phyloP scores from a whole-genome alignment of 2,329 filamentous ascomycete genomes.

The Colletotrichum gloeosporioides region DNA sequence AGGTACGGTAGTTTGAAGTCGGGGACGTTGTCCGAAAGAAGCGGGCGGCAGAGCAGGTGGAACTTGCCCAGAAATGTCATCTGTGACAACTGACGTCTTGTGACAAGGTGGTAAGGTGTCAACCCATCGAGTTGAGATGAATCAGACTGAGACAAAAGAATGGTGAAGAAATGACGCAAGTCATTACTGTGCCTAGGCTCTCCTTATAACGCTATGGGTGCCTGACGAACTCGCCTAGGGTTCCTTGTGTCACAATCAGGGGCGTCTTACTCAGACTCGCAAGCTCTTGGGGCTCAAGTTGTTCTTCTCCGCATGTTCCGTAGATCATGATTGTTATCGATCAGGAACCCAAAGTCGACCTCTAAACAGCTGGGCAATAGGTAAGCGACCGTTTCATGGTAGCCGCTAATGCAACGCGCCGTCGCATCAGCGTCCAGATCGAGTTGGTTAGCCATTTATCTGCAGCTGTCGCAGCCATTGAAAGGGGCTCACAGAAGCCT shows the following conservation, averaged over 20 bases:
- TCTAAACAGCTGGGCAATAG: too few species aligned
- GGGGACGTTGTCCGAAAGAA: neutral
- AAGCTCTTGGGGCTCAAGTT: neutral
- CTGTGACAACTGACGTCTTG: slow-evolving; percentile 20
- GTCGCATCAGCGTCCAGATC: neutral
- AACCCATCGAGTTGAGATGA: slow-evolving; percentile 6
- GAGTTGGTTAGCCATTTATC: neutral
- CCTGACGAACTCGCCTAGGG: neutral
- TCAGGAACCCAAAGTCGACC: neutral
- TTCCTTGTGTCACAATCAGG: neutral
- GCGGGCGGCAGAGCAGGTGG: neutral
- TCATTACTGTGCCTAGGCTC: neutral
- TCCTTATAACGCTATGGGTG: neutral
- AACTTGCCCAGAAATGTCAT: neutral
- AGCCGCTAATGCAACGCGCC: neutral
- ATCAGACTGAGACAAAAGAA: slow-evolving; percentile 11
- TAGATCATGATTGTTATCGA: neutral
- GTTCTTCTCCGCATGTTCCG: neutral
- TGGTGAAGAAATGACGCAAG: neutral
- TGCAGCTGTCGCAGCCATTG: neutral
- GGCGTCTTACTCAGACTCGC: neutral
- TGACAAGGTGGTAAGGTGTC: slow-evolving; percentile 7
- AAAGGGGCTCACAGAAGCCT: neutral
- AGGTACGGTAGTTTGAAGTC: neutral
- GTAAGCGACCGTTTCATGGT: neutral